A percentile compares a stretch with the other conserved stretches of the same genome.
Evolutionary conservation across 495 filamentous ascomycete genomes (phyloP).

Genomic region (Daldinia grandis): DNA sequence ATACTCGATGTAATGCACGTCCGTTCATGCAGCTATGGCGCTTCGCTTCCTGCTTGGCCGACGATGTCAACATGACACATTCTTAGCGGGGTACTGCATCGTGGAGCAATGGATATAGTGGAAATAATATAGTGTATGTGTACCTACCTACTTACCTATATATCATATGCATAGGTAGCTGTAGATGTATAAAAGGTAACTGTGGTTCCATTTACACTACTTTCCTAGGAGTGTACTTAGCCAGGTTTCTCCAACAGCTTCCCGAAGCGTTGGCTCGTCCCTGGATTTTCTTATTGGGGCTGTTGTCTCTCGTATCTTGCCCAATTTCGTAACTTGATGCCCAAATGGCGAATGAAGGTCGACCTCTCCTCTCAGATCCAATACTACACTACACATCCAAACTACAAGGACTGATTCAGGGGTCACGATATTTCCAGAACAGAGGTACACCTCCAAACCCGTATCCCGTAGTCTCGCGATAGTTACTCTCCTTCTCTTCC

Average conservation of each 20-base stretch:
- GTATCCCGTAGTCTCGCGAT: conserved; percentile 14
- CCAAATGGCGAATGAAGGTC: conserved; percentile 23
- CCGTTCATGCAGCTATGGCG: conserved; percentile 10
- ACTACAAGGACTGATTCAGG: conserved; percentile 26
- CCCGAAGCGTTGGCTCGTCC: conserved; percentile 27
- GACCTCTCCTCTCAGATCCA: conserved; percentile 9
- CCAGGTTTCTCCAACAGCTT: conserved; percentile 12
- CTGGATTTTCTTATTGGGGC: conserved; percentile 9
- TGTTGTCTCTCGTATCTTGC: conserved; percentile 22
- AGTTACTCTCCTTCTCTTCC: conserved; percentile 16
- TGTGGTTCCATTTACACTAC: conserved; percentile 12
- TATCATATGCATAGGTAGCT: neutral
- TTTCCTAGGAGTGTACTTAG: conserved; percentile 8
- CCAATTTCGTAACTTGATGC: conserved; percentile 39
- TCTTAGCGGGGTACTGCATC: conserved; percentile 2
- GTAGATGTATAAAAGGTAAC: neutral
- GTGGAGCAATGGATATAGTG: neutral
- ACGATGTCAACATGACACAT: neutral
- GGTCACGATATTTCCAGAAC: conserved; percentile 19
- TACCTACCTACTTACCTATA: too few relatives aligned
- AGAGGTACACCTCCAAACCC: conserved; percentile 1
- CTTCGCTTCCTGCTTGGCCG: conserved; percentile 5
- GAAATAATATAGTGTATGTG: neutral
- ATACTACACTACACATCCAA: conserved; percentile 26
- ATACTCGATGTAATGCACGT: conserved; percentile 4